Base-by-base conservation (phyloP, 768 basidiomycete genomes). In the Coprinopsis cinerea region DNA sequence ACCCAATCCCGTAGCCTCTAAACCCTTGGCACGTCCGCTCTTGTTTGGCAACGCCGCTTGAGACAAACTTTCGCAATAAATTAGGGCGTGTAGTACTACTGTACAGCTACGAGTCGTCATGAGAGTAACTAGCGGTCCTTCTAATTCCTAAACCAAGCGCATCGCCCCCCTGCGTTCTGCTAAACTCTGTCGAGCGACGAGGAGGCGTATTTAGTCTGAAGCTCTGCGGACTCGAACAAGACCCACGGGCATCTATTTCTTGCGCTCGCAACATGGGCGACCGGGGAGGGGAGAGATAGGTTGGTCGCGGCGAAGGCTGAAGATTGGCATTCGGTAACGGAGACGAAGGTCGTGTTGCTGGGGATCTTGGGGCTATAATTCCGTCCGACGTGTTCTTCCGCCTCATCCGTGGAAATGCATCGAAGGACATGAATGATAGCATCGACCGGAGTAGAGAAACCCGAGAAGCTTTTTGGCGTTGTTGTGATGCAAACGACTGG, bases 361-460 rank as follows among this genome's bases (percentile, higher is more conserved):
- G 78, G 14, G 83, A 73, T 11, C 70, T 78, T 13, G 84, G 84
- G 0, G 85, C 80, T 51, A 92, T 80, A 46, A 91, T 68, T 11
- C 87, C 90, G 55, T 88, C 82, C 13, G 81, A 71, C 5, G 75
- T 68, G 30, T 73, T 70, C 44, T 67, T 70, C n/a, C 77, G 67
- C 20, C 78, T 73, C 3, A 82, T 54, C 44, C 64, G 55, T 53
- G 73, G 55, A 49, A 78, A 47, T 60, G 61, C 60, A 18, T 72
- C 68, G 42, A 73, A 64, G 2, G 71, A 65, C 55, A 76, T 67
- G 65, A 64, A 72, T 53, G 75, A 77, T 55, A 83, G 73, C 41
- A 88, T 68, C 11, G 83, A 79, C 51, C 84, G 82, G 61, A 88
- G 79, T 17, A 90, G 72, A 7, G 88, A 88, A 1, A 77, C 71